These are phyloP conservation scores for Lipomyces starkeyi DNA, from an alignment of 805 yeast species.

Conservation along the genomic window DNA sequence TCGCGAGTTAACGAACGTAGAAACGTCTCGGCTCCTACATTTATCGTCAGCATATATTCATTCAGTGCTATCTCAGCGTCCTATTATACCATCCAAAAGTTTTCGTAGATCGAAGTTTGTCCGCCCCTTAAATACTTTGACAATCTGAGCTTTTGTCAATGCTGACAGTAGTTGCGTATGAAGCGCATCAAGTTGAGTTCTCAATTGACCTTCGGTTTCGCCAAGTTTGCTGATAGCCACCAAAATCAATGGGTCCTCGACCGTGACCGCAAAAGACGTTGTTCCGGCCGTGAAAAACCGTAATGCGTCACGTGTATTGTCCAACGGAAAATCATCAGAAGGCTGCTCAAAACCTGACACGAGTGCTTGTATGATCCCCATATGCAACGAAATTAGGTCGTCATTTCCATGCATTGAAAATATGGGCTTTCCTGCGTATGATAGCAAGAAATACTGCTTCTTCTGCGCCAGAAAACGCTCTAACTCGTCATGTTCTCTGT, in stretches of 20 bases:
- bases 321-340: conserved; percentile 38
- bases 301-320: conserved; percentile 25
- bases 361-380: conserved; percentile 82
- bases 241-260: conserved; percentile 71
- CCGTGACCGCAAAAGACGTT: conserved; percentile 62
- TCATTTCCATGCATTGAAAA: conserved; percentile 79
- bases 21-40: conserved; percentile 67
- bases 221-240: conserved; percentile 61
- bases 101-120: conserved; percentile 83
- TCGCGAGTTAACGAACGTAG: conserved; percentile 66
- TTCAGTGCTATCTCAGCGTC: not conserved
- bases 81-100: conserved; percentile 57
- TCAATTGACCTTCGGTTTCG: conserved; percentile 49
- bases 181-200: conserved; percentile 70
- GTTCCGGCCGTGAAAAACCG: conserved; percentile 56
- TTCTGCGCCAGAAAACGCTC: conserved; percentile 47
- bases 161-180: conserved; percentile 83
- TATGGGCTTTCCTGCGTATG: conserved; percentile 88
- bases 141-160: conserved; percentile 77
- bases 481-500: conserved; percentile 35
- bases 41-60: not conserved
- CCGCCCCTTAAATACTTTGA: conserved; percentile 68
- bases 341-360: conserved; percentile 65
- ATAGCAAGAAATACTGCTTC: conserved; percentile 79
- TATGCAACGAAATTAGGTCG: conserved; percentile 67